Percentiles rank a stretch among this genome's conserved stretches.
Conservation (phyloP, 78 protist genomes). For the Isochrysis galbana region DNA sequence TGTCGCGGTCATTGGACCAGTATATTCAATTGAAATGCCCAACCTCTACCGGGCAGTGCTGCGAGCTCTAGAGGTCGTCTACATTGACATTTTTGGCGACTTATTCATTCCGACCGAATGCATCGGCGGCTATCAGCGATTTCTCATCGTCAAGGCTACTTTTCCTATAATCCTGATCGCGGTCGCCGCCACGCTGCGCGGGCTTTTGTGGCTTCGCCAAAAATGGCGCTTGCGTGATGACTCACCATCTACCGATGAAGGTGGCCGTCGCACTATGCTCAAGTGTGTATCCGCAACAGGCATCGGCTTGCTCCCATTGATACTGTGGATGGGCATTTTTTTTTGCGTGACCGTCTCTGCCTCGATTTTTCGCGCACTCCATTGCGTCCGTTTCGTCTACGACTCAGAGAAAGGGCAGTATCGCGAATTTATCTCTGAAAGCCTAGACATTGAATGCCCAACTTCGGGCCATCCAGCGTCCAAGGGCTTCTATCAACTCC, state of each 20-base stretch:
- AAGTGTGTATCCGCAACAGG: background rate
- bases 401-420: background rate
- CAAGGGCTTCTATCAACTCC: background rate
- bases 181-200: background rate
- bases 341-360: background rate
- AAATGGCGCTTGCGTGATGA: too few relatives aligned
- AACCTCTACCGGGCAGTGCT: background rate
- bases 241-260: too few relatives aligned
- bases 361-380: background rate
- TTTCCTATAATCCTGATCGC: background rate
- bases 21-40: background rate
- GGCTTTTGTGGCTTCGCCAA: too few relatives aligned
- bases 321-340: background rate
- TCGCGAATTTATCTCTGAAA: background rate
- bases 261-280: too few relatives aligned
- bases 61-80: background rate
- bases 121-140: too few relatives aligned
- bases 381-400: background rate
- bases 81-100: too few relatives aligned
- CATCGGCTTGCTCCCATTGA: background rate
- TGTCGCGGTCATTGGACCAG: background rate
- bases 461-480: too few relatives aligned
- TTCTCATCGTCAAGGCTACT: background rate
- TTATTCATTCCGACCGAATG: too few relatives aligned
- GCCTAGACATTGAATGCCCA: background rate